Evolutionary conservation across 352 stramenopile genomes (phyloP).

Genomic region (Pythium rhizo-oryzae): DNA sequence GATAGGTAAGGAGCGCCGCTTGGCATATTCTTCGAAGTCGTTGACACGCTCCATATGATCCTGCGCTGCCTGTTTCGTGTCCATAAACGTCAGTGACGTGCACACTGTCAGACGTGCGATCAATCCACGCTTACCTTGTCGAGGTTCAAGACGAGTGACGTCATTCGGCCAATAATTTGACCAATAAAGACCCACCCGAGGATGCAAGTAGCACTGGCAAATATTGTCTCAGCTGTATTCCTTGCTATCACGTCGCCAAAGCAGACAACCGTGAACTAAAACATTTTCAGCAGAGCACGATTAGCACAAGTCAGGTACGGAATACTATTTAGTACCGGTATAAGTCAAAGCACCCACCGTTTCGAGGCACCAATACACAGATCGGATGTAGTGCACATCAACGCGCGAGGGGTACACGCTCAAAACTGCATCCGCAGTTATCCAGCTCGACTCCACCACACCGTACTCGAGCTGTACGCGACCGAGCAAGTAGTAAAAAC

Average conservation of each 20-base stretch:
- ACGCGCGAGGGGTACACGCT: conserved; percentile 43
- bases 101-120: neutral
- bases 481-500: conserved; percentile 30
- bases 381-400: conserved; percentile 59
- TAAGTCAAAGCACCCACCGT: conserved; percentile 39
- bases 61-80: conserved; percentile 31
- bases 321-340: no score
- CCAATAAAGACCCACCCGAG: conserved; percentile 76
- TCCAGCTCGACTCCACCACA: conserved; percentile 38
- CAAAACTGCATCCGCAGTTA: conserved; percentile 53
- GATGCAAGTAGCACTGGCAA: conserved; percentile 54
- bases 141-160: conserved; percentile 58
- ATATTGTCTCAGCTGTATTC: conserved; percentile 59
- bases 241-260: conserved; percentile 64
- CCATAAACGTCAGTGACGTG: neutral
- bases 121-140: conserved; percentile 35
- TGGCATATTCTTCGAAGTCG: conserved; percentile 70
- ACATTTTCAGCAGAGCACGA: neutral
- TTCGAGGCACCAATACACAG: conserved; percentile 74
- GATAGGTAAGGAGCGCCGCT: conserved; percentile 40
- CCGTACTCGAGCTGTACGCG: conserved; percentile 15
- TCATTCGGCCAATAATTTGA: conserved; percentile 67
- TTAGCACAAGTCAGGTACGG: neutral
- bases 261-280: conserved; percentile 75
- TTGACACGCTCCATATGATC: conserved; percentile 49